Evolutionary conservation across 805 yeast species (phyloP), one percentile per base, ranked within the genome.

Genomic region (Suhomyces sp.): DNA sequence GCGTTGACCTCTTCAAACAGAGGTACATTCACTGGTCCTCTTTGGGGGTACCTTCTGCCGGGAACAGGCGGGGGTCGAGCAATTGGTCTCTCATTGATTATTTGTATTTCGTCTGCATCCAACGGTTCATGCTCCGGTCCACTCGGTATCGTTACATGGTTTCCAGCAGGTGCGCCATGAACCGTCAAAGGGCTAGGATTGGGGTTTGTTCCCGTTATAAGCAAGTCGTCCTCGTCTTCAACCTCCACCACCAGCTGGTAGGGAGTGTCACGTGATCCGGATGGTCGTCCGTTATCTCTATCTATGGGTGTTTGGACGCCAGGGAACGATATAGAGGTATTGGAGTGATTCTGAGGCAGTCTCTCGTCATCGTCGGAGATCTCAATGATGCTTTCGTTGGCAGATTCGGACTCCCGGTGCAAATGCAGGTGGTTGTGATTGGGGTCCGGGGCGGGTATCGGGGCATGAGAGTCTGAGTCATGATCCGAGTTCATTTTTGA

Each of bases 21-120:
- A 5, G 47, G 23, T 15, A 27, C 22, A 27, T 27, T 17, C 6
- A 22, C 36, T 8, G 47, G 47, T 13, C 27, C 47, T 9, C 46
- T 22, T 22, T 24, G 17, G 31, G 31, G 46, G 7, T 42, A 24
- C 46, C 46, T 13, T 8, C 29, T 23, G 4, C 22, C 41, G 6
- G 44, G 8, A 40, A 40, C 44, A 10, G 44, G 13, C 19, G 35
- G 46, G 17, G 54, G 51, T 6, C 56, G 27, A 3, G 47, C 52
- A 12, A 58, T 46, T 12, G 66, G 63, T 13, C 67, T 52, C 46
- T 64, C 68, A 47, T 64, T 60, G 13, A 65, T 41, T 19, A 66
- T 60, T 53, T 63, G 56, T 9, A 66, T 53, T 22, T 65, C 69
- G 46, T 63, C 61, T 10, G 47, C 51, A 19, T 44, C 53, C 12